Conservation (phyloP, 2,329 filamentous ascomycete genomes). For the Microascus cirrosus region DNA sequence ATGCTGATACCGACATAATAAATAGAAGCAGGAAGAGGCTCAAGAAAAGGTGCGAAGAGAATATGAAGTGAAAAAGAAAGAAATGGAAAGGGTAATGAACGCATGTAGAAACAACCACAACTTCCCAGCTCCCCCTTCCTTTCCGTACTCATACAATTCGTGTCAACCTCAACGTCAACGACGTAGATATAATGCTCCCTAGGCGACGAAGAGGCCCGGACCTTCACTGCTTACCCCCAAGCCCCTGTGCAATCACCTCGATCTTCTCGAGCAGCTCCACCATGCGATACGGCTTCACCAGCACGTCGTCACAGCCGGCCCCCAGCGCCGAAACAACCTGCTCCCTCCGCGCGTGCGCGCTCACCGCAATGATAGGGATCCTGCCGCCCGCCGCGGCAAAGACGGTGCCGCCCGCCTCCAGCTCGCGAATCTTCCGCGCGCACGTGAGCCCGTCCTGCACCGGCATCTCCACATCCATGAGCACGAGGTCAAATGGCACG, state of each 20-base stretch:
- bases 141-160: neutral
- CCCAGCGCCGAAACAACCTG: constrained; percentile 41
- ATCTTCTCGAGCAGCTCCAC: constrained; percentile 50
- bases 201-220: neutral
- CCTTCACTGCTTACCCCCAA: neutral
- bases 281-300: constrained; percentile 63
- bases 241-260: constrained; percentile 29
- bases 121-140: neutral
- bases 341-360: constrained; percentile 55
- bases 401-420: constrained; percentile 44
- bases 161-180: neutral
- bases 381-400: constrained; percentile 29
- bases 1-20: neutral
- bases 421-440: constrained; percentile 49
- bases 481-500: constrained; percentile 44
- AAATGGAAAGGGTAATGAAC: neutral
- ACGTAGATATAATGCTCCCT: neutral
- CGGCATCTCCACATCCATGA: constrained; percentile 74
- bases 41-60: neutral
- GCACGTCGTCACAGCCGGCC: constrained; percentile 50
- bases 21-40: neutral
- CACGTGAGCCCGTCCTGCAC: constrained; percentile 61
- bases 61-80: neutral
- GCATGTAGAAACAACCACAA: neutral
- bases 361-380: constrained; percentile 55